phyloP scores from a whole-genome alignment of 179 eudicot species.

The Vitellaria paradoxa region DNA sequence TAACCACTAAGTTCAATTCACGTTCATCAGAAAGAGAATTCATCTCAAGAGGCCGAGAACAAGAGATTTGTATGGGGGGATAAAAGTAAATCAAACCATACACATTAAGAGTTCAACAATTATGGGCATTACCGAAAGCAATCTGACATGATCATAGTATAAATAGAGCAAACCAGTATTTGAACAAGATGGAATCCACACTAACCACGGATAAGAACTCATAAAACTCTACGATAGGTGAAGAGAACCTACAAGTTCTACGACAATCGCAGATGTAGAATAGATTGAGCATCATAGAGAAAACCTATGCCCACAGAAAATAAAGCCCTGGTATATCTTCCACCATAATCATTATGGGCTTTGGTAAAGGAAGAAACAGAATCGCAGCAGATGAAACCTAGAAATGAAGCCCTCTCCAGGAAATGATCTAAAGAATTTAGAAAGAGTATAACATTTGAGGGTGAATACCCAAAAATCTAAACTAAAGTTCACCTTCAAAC shows the following conservation, averaged over 20 bases:
- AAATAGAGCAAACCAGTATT: constrained; percentile 24
- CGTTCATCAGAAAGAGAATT: not conserved
- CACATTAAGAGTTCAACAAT: constrained; percentile 6
- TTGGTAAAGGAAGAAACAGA: constrained; percentile 24
- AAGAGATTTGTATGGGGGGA: constrained; percentile 3
- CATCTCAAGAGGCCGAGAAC: constrained; percentile 5
- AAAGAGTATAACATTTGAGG: constrained; percentile 21
- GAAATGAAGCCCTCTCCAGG: constrained; percentile 28
- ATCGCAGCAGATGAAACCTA: constrained; percentile 29
- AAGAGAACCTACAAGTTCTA: constrained; percentile 52
- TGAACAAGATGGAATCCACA: constrained; percentile 34
- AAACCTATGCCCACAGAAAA: constrained; percentile 35
- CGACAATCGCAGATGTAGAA: constrained; percentile 41
- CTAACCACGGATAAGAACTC: constrained; percentile 36
- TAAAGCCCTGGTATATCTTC: constrained; percentile 27
- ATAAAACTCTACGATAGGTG: constrained; percentile 32
- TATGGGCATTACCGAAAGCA: constrained; percentile 10
- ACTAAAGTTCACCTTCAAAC: constrained; percentile 34
- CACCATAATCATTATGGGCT: constrained; percentile 26
- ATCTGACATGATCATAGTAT: constrained; percentile 18
- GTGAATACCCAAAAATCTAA: constrained; percentile 21
- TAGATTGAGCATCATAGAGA: constrained; percentile 30
- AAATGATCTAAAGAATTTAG: constrained; percentile 37
- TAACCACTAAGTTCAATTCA: not conserved
- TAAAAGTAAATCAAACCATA: constrained; percentile 12